Evolutionary conservation across 2,329 filamentous ascomycete genomes (phyloP).

Genomic region (Trichoderma citrinoviride): DNA sequence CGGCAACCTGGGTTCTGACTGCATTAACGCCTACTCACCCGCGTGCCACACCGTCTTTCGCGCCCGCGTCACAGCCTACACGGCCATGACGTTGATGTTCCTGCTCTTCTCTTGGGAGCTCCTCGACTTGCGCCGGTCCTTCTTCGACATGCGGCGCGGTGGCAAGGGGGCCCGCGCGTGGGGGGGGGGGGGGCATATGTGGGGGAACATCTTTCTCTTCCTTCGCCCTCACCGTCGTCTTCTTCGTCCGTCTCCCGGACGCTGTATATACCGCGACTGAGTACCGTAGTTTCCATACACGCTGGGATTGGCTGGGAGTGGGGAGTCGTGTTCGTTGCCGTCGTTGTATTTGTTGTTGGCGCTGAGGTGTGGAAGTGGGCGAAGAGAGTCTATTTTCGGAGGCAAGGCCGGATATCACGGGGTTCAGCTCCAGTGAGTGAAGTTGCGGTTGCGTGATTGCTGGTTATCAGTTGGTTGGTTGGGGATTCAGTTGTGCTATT

Average conservation of each 20-base stretch:
- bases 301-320: conserved; percentile 66
- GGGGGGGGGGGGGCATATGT: conserved; percentile 54
- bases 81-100: conserved; percentile 65
- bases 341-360: conserved; percentile 60
- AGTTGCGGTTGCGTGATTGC: neutral
- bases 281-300: conserved; percentile 64
- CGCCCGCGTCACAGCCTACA: conserved; percentile 64
- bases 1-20: conserved; percentile 56
- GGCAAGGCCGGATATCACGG: neutral
- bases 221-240: conserved; percentile 50
- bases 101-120: conserved; percentile 70
- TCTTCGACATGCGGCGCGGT: conserved; percentile 52
- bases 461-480: neutral
- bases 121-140: conserved; percentile 61
- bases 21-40: conserved; percentile 52
- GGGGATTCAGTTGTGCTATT: neutral
- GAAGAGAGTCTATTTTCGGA: conserved; percentile 57
- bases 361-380: conserved; percentile 66
- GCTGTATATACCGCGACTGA: conserved; percentile 67
- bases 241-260: conserved; percentile 57
- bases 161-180: conserved; percentile 46
- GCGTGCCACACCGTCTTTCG: conserved; percentile 59
- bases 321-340: conserved; percentile 62
- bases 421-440: neutral
- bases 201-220: conserved; percentile 55